A percentile compares a stretch with the other conserved stretches of the same genome.
Evolutionary conservation across 108 stramenopile species (phyloP).

Genomic region (Pseudonitzschia pungens): DNA sequence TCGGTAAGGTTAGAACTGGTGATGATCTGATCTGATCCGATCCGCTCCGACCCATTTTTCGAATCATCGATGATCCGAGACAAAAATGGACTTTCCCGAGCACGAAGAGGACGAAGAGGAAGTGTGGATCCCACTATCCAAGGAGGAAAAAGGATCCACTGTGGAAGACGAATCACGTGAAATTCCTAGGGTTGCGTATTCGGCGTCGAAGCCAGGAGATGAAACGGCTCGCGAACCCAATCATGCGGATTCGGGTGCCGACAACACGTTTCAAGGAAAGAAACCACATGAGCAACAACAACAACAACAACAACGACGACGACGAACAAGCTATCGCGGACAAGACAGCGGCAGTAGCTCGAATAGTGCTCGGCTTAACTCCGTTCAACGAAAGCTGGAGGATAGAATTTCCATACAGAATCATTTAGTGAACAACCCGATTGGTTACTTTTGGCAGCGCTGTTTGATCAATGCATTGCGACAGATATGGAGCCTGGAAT

Average conservation of each 20-base stretch:
- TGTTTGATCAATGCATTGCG: slow-evolving; percentile 28
- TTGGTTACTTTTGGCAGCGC: slow-evolving; percentile 33
- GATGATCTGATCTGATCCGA: no score
- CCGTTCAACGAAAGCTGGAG: slow-evolving; percentile 24
- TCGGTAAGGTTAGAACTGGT: no score
- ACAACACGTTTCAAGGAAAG: neutral
- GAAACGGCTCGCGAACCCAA: neutral
- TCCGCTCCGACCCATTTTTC: no score
- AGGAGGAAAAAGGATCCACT: neutral
- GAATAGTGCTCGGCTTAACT: neutral
- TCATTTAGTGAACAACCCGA: slow-evolving; percentile 34
- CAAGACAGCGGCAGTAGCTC: neutral
- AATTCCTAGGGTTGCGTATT: neutral
- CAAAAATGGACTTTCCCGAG: neutral
- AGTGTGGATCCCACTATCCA: slow-evolving; percentile 18
- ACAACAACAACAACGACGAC: slow-evolving; percentile 5
- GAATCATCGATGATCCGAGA: neutral
- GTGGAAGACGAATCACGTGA: neutral
- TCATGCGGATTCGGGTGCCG: neutral
- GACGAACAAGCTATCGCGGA: neutral
- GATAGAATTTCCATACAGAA: slow-evolving; percentile 19
- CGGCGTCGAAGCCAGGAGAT: neutral
- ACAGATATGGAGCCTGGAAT: slow-evolving; percentile 32
- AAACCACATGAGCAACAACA: slow-evolving; percentile 1
- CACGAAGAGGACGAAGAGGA: slow-evolving; percentile 21